Conservation (phyloP, 768 basidiomycete genomes). For the Tricholoma flavovirens region DNA sequence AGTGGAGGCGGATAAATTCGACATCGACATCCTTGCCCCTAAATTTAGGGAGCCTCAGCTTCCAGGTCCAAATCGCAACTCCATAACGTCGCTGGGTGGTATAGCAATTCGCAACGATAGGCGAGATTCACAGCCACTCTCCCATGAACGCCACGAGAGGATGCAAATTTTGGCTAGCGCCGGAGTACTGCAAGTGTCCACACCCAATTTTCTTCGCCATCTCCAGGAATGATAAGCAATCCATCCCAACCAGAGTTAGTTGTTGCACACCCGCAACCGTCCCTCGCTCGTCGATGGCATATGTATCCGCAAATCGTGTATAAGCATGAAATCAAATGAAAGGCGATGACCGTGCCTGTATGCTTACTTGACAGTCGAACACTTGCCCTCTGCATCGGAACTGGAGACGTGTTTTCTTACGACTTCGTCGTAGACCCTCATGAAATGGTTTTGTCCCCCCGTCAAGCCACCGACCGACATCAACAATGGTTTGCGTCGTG, state of each 20-base stretch:
- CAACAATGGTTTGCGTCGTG: slow-evolving; percentile 53
- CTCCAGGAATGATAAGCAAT: slow-evolving; percentile 47
- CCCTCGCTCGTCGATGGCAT: slow-evolving; percentile 87
- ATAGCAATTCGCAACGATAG: slow-evolving; percentile 36
- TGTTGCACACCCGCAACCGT: slow-evolving; percentile 58
- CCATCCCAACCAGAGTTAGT: slow-evolving; percentile 59
- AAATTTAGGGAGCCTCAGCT: slow-evolving; percentile 35
- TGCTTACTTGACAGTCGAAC: slow-evolving; percentile 89
- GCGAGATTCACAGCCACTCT: slow-evolving; percentile 49
- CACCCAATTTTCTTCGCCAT: slow-evolving; percentile 41
- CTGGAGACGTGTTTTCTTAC: slow-evolving; percentile 77
- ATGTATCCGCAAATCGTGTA: slow-evolving; percentile 66
- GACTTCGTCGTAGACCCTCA: slow-evolving; percentile 81
- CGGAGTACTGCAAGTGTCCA: slow-evolving; percentile 37
- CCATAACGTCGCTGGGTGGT: slow-evolving; percentile 35
- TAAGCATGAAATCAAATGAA: slow-evolving; percentile 92
- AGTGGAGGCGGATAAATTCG: slow-evolving; percentile 67
- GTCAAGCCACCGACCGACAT: slow-evolving; percentile 56
- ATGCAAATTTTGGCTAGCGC: slow-evolving; percentile 50
- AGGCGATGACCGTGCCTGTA: slow-evolving; percentile 74
- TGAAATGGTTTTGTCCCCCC: slow-evolving; percentile 83
- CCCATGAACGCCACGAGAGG: slow-evolving; percentile 64
- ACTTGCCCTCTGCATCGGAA: slow-evolving; percentile 74
- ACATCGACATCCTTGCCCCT: slow-evolving; percentile 60
- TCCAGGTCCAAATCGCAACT: slow-evolving; percentile 26